These are phyloP conservation scores for Cryptococcus depauperatus DNA, from an alignment of 1,284 basidiomycete species.

Conservation along the genomic window DNA sequence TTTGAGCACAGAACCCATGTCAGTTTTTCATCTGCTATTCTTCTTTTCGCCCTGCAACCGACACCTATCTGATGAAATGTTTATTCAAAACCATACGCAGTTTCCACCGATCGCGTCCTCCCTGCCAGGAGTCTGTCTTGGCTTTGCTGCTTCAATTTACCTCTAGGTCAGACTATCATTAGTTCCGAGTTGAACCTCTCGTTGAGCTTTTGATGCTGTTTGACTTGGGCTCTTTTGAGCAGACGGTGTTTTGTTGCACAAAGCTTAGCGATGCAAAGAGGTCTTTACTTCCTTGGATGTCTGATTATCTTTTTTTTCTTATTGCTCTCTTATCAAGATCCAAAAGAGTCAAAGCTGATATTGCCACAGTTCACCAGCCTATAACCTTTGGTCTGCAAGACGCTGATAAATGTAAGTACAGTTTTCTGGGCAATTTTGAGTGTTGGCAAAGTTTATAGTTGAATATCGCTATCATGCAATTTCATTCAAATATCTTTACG, in stretches of 20 bases:
- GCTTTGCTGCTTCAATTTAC: constrained; percentile 12
- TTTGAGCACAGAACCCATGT: too few relatives aligned
- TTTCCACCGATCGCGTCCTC: constrained; percentile 48
- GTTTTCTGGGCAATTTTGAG: too few relatives aligned
- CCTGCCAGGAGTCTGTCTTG: constrained; percentile 42
- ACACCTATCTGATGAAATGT: constrained; percentile 44
- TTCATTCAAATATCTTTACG: too few relatives aligned
- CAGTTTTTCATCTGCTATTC: too few relatives aligned
- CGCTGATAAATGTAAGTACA: too few relatives aligned
- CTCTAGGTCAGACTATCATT: constrained; percentile 27
- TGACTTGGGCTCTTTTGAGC: constrained; percentile 17
- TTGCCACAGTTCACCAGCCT: too few relatives aligned
- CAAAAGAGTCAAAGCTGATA: too few relatives aligned
- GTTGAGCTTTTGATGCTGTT: constrained; percentile 33
- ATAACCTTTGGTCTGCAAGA: too few relatives aligned
- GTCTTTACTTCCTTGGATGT: constrained; percentile 48
- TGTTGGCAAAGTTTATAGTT: too few relatives aligned
- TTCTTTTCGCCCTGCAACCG: too few relatives aligned
- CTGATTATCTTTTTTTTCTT: constrained; percentile 29
- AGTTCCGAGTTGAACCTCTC: constrained; percentile 40
- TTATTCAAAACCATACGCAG: constrained; percentile 47
- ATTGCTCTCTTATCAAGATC: too few relatives aligned
- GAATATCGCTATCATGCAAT: too few relatives aligned
- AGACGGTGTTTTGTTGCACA: constrained; percentile 17
- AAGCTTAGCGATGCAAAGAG: constrained; percentile 40